Evolutionary conservation across 139 green algal genomes (phyloP).

Genomic region (Chlorella vulgaris): DNA sequence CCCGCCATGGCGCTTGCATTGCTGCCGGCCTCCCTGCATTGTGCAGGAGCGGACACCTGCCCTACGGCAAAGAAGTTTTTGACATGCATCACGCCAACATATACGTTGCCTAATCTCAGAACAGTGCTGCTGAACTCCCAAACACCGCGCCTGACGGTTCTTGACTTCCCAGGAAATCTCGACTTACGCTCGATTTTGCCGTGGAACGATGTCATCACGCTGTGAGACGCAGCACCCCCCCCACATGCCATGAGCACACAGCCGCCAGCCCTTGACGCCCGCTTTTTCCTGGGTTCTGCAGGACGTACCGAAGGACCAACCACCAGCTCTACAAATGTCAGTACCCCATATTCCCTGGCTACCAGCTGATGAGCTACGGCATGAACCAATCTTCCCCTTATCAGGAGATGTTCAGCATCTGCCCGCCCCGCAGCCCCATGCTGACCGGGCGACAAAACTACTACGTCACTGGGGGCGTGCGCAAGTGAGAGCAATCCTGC

Average conservation of each 20-base stretch:
- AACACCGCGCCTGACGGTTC: background rate
- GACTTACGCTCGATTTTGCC: conserved; percentile 3
- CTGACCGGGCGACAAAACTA: background rate
- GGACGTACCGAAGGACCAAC: background rate
- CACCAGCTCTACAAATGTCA: background rate
- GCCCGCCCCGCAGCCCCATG: background rate
- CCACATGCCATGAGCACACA: background rate
- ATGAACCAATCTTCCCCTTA: background rate
- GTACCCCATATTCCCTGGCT: background rate
- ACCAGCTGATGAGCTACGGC: background rate
- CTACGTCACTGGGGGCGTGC: background rate
- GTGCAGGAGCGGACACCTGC: no score
- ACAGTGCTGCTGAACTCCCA: background rate
- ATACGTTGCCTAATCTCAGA: background rate
- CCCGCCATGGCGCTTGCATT: background rate
- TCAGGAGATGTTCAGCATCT: background rate
- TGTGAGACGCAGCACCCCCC: background rate
- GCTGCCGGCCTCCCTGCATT: no score
- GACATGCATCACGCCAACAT: background rate
- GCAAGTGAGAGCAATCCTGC: background rate
- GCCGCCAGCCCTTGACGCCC: background rate
- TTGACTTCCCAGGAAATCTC: background rate
- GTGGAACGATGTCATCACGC: conserved; percentile 2
- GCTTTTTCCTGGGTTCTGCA: background rate
- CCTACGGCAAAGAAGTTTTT: background rate